Percentiles rank a stretch among this genome's conserved stretches.
phyloP scores from a whole-genome alignment of 208 protist species.

The Leishmania aethiopica region DNA sequence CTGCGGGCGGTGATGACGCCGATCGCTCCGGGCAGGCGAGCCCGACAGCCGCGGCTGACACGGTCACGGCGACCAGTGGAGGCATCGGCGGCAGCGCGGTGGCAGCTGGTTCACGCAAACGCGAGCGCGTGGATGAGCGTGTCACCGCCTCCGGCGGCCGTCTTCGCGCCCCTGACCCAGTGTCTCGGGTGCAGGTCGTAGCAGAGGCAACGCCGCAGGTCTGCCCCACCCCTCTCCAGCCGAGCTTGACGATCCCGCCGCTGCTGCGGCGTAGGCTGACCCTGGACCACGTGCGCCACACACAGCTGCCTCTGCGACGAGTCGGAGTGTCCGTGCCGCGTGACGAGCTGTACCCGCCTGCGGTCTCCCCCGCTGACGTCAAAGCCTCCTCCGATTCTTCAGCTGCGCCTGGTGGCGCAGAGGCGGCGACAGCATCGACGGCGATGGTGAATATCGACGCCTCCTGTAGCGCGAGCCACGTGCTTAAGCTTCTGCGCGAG shows the following conservation, averaged over 20 bases:
- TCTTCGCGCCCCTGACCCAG: neutral
- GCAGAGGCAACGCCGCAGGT: slow-evolving; percentile 26
- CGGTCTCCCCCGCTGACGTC: neutral
- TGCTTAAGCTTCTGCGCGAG: slow-evolving; percentile 51
- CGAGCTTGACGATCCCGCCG: slow-evolving; percentile 52
- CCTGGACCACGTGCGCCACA: slow-evolving; percentile 62
- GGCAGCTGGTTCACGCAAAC: slow-evolving; percentile 7
- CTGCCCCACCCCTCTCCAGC: slow-evolving; percentile 72
- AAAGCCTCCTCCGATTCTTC: neutral
- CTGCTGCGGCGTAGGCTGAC: slow-evolving; percentile 55
- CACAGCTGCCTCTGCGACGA: slow-evolving; percentile 56
- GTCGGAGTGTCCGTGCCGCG: slow-evolving; percentile 34
- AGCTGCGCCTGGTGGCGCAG: neutral
- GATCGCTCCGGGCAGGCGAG: neutral
- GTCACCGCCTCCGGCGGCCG: neutral
- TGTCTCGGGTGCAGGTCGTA: slow-evolving; percentile 14
- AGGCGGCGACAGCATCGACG: neutral
- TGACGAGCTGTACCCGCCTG: slow-evolving; percentile 30
- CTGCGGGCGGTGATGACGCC: neutral
- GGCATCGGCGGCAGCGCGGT: neutral
- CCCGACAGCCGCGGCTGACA: neutral
- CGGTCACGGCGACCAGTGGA: neutral
- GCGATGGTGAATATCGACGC: slow-evolving; percentile 17
- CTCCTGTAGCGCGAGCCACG: slow-evolving; percentile 43
- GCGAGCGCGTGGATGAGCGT: slow-evolving; percentile 10